phyloP scores from a whole-genome alignment of 2,329 filamentous ascomycete genomes.

The Ceratocystis smalleyi region DNA sequence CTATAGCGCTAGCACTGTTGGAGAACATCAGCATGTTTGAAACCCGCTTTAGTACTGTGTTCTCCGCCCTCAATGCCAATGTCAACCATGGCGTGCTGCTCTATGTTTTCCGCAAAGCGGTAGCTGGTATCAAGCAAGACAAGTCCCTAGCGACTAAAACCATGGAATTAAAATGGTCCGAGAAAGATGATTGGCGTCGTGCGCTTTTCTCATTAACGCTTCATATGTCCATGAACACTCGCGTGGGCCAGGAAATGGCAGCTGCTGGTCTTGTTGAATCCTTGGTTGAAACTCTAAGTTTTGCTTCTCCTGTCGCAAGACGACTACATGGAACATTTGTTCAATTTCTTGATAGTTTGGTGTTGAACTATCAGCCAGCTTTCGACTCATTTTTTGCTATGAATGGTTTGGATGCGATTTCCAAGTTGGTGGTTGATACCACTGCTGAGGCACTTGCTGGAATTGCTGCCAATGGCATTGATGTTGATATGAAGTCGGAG shows the following conservation, averaged over 20 bases:
- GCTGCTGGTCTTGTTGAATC: slow-evolving; percentile 80
- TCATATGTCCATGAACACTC: slow-evolving; percentile 42
- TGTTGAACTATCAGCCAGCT: slow-evolving; percentile 71
- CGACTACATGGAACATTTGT: slow-evolving; percentile 72
- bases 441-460: slow-evolving; percentile 54
- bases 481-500: slow-evolving; percentile 52
- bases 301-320: slow-evolving; percentile 68
- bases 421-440: slow-evolving; percentile 69
- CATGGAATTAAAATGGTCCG: slow-evolving; percentile 20
- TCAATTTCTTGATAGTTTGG: slow-evolving; percentile 73
- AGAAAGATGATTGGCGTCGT: slow-evolving; percentile 76
- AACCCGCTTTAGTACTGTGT: slow-evolving; percentile 62
- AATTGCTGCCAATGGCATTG: slow-evolving; percentile 57
- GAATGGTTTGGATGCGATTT: slow-evolving; percentile 75
- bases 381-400: slow-evolving; percentile 70
- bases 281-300: slow-evolving; percentile 71
- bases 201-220: slow-evolving; percentile 77
- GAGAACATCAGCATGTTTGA: slow-evolving; percentile 75
- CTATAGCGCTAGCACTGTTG: slow-evolving; percentile 63
- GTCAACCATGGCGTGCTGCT: slow-evolving; percentile 93
- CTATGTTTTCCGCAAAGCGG: slow-evolving; percentile 80
- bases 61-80: slow-evolving; percentile 81
- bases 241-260: slow-evolving; percentile 58
- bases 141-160: slow-evolving; percentile 20
- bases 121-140: slow-evolving; percentile 58